Percentiles rank a stretch among this genome's conserved stretches.
phyloP scores from a whole-genome alignment of 257 asterid genomes.

The Nicotiana knightiana region DNA sequence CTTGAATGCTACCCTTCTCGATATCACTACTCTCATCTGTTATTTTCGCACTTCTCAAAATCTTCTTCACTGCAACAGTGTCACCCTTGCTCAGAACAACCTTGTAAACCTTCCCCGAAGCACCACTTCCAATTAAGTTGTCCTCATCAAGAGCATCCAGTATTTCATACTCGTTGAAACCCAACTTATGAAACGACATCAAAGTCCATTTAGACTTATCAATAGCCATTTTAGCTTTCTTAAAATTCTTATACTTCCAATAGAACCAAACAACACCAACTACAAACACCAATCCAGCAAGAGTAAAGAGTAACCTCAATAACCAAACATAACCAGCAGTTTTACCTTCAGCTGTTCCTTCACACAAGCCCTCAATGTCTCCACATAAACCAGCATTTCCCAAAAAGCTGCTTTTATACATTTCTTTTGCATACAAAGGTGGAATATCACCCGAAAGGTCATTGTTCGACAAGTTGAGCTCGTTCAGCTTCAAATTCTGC shows the following conservation, averaged over 20 bases:
- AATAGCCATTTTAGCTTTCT: conserved; percentile 33
- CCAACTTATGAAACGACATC: conserved; percentile 91
- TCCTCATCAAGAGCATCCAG: conserved; percentile 80
- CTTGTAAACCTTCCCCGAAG: conserved; percentile 95
- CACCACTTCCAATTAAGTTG: conserved; percentile 85
- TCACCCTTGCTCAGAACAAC: conserved; percentile 78
- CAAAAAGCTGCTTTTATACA: conserved; percentile 71
- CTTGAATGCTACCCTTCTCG: conserved; percentile 52
- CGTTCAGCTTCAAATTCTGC: conserved; percentile 89
- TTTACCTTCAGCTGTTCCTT: conserved; percentile 35
- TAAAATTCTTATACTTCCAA: conserved; percentile 47
- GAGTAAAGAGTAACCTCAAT: conserved; percentile 47
- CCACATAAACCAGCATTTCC: conserved; percentile 89
- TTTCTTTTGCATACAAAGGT: conserved; percentile 62
- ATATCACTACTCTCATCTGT: conserved; percentile 46
- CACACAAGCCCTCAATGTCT: conserved; percentile 68
- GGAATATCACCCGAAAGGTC: conserved; percentile 82
- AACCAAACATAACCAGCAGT: conserved; percentile 54
- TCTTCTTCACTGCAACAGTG: conserved; percentile 82
- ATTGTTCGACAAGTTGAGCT: conserved; percentile 71
- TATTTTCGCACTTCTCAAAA: conserved; percentile 56
- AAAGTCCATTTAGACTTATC: conserved; percentile 88
- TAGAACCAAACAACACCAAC: conserved; percentile 66
- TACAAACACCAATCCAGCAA: conserved; percentile 59
- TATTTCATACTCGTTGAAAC: conserved; percentile 76